phyloP scores from a whole-genome alignment of 768 basidiomycete genomes.

The Pulveroboletus sp. region DNA sequence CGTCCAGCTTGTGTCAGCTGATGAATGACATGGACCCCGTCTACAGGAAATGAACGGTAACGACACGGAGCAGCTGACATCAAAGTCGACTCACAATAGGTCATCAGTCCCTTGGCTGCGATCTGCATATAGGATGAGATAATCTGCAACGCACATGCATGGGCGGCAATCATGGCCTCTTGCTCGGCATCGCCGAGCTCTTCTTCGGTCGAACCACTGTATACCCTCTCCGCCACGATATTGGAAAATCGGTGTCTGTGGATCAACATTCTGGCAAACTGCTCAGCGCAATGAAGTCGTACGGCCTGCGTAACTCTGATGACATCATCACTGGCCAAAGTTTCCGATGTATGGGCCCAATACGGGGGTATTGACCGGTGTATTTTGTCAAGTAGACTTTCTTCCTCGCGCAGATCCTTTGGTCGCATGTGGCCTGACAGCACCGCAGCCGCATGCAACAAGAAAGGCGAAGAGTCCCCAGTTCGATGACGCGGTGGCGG shows the following conservation, averaged over 20 bases:
- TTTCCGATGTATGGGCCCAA: slow-evolving; percentile 80
- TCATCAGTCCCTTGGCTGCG: slow-evolving; percentile 87
- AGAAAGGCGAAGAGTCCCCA: slow-evolving; percentile 71
- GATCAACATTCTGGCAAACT: slow-evolving; percentile 82
- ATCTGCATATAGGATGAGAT: slow-evolving; percentile 79
- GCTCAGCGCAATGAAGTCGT: slow-evolving; percentile 80
- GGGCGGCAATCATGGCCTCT: slow-evolving; percentile 73
- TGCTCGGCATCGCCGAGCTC: slow-evolving; percentile 66
- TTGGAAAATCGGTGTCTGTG: slow-evolving; percentile 84
- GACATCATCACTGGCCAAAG: slow-evolving; percentile 78
- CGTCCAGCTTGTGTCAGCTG: slow-evolving; percentile 92
- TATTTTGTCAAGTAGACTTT: slow-evolving; percentile 76
- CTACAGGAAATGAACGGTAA: slow-evolving; percentile 36
- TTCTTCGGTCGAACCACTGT: slow-evolving; percentile 39
- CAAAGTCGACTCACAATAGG: slow-evolving; percentile 66
- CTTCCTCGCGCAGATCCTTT: slow-evolving; percentile 73
- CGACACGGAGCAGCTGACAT: slow-evolving; percentile 2
- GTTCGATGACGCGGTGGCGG: slow-evolving; percentile 56
- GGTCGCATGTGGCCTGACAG: slow-evolving; percentile 58
- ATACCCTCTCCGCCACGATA: slow-evolving; percentile 64
- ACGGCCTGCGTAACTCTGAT: slow-evolving; percentile 87
- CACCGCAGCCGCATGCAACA: slow-evolving; percentile 63
- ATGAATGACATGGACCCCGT: slow-evolving; percentile 93
- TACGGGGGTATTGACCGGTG: slow-evolving; percentile 62
- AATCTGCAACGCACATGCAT: slow-evolving; percentile 75